These are phyloP conservation scores for Globisporangium splendens DNA, from an alignment of 352 stramenopile genomes.

Conservation along the genomic window DNA sequence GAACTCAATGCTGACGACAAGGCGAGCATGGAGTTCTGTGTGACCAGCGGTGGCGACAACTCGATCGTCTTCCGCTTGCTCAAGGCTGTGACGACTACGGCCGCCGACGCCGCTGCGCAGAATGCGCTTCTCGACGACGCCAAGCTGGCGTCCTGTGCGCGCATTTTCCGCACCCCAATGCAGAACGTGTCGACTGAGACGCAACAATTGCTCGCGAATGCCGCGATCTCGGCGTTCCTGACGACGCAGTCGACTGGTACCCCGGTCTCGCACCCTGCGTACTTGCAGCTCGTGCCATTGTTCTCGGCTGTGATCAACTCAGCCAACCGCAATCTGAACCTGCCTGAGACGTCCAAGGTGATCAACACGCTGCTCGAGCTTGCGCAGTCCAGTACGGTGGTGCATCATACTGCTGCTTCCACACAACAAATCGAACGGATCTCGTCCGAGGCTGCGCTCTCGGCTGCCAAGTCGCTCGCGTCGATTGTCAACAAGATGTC, in stretches of 20 bases:
- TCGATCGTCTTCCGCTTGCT: conserved; percentile 70
- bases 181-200: conserved; percentile 61
- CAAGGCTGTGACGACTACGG: conserved; percentile 54
- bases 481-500: conserved; percentile 88
- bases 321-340: conserved; percentile 43
- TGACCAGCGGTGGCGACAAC: conserved; percentile 19
- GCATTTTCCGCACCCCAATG: conserved; percentile 73
- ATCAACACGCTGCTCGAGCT: conserved; percentile 80
- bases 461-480: conserved; percentile 67
- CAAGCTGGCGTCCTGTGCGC: conserved; percentile 47
- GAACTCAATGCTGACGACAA: conserved; percentile 69
- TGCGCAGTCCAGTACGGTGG: conserved; percentile 34
- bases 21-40: conserved; percentile 82
- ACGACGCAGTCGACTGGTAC: conserved; percentile 28
- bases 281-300: conserved; percentile 68
- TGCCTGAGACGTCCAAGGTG: conserved; percentile 61
- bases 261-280: conserved; percentile 26
- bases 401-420: conserved; percentile 9
- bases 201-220: conserved; percentile 60
- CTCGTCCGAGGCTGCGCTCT: conserved; percentile 50
- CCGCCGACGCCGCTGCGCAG: conserved; percentile 30
- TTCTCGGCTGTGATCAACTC: conserved; percentile 82
- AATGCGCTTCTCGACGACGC: conserved; percentile 28
- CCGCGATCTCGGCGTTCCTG: conserved; percentile 59
- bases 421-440: conserved; percentile 33